Evolutionary conservation across 768 basidiomycete species (phyloP).

Genomic region (Boletales sp.): DNA sequence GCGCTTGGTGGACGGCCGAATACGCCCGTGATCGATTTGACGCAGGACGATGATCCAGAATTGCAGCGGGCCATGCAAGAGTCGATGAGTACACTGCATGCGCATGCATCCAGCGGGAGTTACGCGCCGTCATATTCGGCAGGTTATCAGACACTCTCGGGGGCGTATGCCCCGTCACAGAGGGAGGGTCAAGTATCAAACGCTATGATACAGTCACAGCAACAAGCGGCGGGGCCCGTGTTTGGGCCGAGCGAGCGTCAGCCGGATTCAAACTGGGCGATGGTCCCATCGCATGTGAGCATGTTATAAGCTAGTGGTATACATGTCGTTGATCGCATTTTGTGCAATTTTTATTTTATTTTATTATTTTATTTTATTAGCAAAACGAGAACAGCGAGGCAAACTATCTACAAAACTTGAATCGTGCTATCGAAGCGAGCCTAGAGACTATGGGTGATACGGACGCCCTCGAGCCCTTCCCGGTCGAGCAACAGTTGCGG

Average conservation of each 20-base stretch:
- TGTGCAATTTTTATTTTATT: not conserved
- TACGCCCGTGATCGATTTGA: conserved; percentile 54
- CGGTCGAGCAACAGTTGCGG: conserved; percentile 50
- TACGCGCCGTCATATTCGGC: conserved; percentile 12
- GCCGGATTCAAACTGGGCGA: conserved; percentile 63
- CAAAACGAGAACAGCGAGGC: conserved; percentile 37
- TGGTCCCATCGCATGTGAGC: conserved; percentile 65
- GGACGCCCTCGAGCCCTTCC: conserved; percentile 49
- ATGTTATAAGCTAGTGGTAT: not conserved
- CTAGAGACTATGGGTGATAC: conserved; percentile 47
- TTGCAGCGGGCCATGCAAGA: conserved; percentile 51
- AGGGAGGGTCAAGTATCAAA: conserved; percentile 40
- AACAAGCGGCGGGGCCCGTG: conserved; percentile 33
- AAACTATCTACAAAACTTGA: conserved; percentile 60
- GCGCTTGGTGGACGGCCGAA: conserved; percentile 20
- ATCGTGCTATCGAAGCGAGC: conserved; percentile 70
- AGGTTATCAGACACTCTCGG: conserved; percentile 11
- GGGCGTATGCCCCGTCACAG: conserved; percentile 28
- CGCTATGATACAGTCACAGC: conserved; percentile 37
- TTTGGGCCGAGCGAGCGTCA: conserved; percentile 62
- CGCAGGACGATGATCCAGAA: conserved; percentile 51
- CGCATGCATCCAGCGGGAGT: not conserved
- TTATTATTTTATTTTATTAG: no score
- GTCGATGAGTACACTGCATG: conserved; percentile 41
- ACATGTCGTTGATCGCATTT: not conserved